These are phyloP conservation scores for Colletotrichum theobromicola DNA, from an alignment of 2,329 filamentous ascomycete genomes.

Conservation along the genomic window DNA sequence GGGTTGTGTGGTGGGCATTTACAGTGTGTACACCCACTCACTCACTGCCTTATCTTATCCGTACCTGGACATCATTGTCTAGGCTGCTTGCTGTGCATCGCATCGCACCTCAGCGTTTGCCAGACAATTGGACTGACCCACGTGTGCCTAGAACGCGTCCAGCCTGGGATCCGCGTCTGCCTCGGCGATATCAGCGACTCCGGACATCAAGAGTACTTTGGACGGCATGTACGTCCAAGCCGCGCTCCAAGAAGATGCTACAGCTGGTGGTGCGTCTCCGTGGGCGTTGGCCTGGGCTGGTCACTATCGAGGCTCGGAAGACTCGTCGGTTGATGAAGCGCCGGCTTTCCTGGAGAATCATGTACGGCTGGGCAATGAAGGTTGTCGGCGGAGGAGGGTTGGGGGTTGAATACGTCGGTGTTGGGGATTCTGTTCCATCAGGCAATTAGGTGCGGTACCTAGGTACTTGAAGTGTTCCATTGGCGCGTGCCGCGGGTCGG, in stretches of 20 bases:
- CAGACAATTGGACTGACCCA: background rate
- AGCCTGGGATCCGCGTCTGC: background rate
- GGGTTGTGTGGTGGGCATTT: background rate
- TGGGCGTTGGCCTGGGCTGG: background rate
- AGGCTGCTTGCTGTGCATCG: too few species aligned
- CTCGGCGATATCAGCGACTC: background rate
- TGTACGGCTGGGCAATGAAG: background rate
- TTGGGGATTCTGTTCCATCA: background rate
- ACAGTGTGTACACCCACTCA: background rate
- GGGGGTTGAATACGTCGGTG: background rate
- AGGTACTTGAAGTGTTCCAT: background rate
- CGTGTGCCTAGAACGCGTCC: background rate
- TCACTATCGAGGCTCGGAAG: background rate
- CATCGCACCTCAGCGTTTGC: background rate
- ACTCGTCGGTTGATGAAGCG: background rate
- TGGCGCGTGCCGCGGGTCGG: background rate
- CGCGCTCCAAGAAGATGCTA: background rate
- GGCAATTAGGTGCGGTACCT: background rate
- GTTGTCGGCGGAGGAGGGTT: background rate
- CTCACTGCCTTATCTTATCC: background rate
- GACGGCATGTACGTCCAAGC: background rate
- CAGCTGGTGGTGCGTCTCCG: background rate
- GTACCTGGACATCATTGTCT: too few species aligned
- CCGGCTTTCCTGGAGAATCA: background rate
- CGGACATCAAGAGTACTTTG: background rate